Evolutionary conservation across 2,329 filamentous ascomycete species (phyloP).

Genomic region (Xylaria sp.): DNA sequence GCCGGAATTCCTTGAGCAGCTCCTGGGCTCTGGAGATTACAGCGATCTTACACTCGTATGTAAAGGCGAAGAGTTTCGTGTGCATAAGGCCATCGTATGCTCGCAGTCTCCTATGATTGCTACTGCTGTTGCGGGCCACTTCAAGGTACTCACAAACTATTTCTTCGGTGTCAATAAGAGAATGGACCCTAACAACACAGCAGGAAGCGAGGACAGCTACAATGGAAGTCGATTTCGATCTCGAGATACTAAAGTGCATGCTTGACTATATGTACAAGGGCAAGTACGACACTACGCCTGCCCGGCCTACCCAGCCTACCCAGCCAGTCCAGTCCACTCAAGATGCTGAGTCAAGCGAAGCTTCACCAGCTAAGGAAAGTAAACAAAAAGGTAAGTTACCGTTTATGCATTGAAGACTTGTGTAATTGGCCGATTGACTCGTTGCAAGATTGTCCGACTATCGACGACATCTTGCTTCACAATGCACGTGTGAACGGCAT

Average conservation of each 20-base stretch:
- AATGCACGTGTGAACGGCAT: constrained; percentile 19
- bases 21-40: not conserved
- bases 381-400: too few relatives aligned
- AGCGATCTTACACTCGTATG: constrained; percentile 38
- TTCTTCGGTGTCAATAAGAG: not conserved
- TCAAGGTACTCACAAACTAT: constrained; percentile 41
- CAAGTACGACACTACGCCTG: constrained; percentile 7
- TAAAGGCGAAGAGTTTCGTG: constrained; percentile 41
- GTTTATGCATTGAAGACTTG: too few relatives aligned
- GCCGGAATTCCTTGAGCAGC: too few relatives aligned
- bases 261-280: constrained; percentile 36
- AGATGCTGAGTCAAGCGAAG: not conserved
- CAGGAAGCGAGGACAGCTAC: constrained; percentile 27
- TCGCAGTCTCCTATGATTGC: constrained; percentile 41
- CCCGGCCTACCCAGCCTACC: too few relatives aligned
- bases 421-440: too few relatives aligned
- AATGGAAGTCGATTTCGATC: constrained; percentile 25
- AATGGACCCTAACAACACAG: not conserved
- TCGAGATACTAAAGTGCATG: constrained; percentile 24
- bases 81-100: constrained; percentile 45
- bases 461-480: not conserved
- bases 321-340: too few relatives aligned
- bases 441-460: not conserved
- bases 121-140: constrained; percentile 40
- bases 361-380: too few relatives aligned